Evolutionary conservation across 2,329 filamentous ascomycete species (phyloP).

Genomic region (Sporothrix luriei): DNA sequence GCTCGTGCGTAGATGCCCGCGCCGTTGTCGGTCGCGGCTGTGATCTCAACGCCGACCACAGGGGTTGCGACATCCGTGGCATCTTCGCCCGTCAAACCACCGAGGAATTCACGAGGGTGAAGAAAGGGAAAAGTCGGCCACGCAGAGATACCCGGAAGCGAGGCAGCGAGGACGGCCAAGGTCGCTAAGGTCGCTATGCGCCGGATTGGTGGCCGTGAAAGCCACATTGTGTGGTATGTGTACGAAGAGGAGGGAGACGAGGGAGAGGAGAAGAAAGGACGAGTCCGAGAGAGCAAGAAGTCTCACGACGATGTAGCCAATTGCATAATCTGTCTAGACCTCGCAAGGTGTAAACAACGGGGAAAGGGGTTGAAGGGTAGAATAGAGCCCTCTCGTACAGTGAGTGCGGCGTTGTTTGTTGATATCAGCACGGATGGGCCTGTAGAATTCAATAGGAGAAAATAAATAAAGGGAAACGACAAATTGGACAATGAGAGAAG

Average conservation of each 20-base stretch:
- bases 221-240: constrained; percentile 4
- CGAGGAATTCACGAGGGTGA: background rate
- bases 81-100: background rate
- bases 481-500: background rate
- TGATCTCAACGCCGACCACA: background rate
- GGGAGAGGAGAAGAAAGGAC: background rate
- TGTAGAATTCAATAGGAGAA: background rate
- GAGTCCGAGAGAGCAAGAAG: background rate
- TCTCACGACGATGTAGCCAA: constrained; percentile 5
- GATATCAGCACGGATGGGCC: background rate
- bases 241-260: background rate
- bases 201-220: constrained; percentile 21
- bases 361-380: too few relatives aligned
- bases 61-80: background rate
- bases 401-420: background rate
- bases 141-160: background rate
- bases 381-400: background rate
- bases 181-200: constrained; percentile 6
- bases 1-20: background rate
- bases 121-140: constrained; percentile 15
- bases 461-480: constrained; percentile 13
- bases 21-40: background rate
- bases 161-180: background rate
- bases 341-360: background rate
- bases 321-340: constrained; percentile 5